These are phyloP conservation scores for Glaciozyma martinii DNA, from an alignment of 768 basidiomycete genomes.

Conservation along the genomic window DNA sequence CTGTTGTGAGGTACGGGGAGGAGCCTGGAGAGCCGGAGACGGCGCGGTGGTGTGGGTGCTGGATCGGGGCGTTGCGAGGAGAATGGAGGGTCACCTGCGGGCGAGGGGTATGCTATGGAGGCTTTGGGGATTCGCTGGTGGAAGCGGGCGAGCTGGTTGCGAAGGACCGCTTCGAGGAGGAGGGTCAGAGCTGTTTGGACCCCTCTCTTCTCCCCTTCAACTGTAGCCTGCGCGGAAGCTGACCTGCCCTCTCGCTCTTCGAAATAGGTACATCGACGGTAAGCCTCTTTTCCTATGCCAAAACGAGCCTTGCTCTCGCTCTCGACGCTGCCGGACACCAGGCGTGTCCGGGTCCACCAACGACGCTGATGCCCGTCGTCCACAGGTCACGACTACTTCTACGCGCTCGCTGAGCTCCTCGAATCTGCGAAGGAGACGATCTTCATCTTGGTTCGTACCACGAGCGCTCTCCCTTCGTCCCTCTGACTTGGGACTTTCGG, in stretches of 20 bases:
- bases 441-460: slow-evolving; percentile 63
- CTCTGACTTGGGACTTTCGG: neutral
- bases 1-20: too few species aligned
- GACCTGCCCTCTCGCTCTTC: too few species aligned
- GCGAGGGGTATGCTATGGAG: neutral
- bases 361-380: too few species aligned
- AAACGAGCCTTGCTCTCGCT: too few species aligned
- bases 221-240: too few species aligned
- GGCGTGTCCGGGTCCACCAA: too few species aligned
- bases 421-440: slow-evolving; percentile 58
- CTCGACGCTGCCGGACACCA: too few species aligned
- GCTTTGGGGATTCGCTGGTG: too few species aligned
- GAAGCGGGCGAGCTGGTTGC: too few species aligned
- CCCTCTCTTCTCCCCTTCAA: neutral
- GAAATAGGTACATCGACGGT: neutral
- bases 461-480: slow-evolving; percentile 45
- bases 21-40: neutral
- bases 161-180: too few species aligned
- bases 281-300: neutral
- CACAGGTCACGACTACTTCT: slow-evolving; percentile 98
- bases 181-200: too few species aligned
- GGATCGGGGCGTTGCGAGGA: too few species aligned
- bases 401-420: slow-evolving; percentile 65
- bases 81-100: neutral
- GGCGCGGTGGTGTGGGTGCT: neutral